Conservation (phyloP, 306 rosid genomes). For the Fragaria ananassa region DNA sequence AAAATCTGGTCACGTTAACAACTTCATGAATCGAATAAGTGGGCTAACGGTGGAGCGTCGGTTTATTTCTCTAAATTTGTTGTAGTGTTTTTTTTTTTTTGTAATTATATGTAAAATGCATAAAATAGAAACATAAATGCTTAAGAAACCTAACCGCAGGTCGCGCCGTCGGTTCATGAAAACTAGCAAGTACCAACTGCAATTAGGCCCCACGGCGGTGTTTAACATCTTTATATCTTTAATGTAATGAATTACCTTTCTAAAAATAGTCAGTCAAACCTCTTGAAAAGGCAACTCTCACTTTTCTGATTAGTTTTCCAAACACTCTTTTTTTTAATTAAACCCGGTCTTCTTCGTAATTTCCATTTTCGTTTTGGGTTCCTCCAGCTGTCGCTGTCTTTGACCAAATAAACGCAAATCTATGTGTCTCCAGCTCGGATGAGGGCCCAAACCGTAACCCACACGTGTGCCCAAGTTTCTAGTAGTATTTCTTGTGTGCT, state of each 20-base stretch:
- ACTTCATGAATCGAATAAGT: no score
- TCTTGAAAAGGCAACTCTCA: constrained; percentile 18
- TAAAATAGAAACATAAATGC: no score
- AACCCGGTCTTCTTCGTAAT: constrained; percentile 1
- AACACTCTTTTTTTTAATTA: background rate
- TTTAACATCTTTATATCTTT: background rate
- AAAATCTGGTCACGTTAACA: no score
- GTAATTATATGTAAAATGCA: no score
- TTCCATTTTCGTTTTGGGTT: background rate
- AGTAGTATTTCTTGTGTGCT: background rate
- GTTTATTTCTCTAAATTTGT: no score
- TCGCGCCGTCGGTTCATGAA: background rate
- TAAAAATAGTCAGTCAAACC: background rate
- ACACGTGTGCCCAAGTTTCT: constrained; percentile 11
- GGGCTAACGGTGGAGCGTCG: no score
- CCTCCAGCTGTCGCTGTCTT: constrained; percentile 13
- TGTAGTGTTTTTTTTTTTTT: no score
- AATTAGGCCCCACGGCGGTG: background rate
- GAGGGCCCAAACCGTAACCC: constrained; percentile 9
- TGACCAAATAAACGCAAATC: constrained; percentile 5
- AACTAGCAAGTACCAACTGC: background rate
- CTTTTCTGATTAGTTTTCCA: background rate
- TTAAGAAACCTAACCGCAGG: no score
- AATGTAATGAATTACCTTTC: background rate
- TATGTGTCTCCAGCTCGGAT: constrained; percentile 24